Base-by-base conservation (phyloP, 805 yeast genomes). In the Sporopachydermia lactativora region DNA sequence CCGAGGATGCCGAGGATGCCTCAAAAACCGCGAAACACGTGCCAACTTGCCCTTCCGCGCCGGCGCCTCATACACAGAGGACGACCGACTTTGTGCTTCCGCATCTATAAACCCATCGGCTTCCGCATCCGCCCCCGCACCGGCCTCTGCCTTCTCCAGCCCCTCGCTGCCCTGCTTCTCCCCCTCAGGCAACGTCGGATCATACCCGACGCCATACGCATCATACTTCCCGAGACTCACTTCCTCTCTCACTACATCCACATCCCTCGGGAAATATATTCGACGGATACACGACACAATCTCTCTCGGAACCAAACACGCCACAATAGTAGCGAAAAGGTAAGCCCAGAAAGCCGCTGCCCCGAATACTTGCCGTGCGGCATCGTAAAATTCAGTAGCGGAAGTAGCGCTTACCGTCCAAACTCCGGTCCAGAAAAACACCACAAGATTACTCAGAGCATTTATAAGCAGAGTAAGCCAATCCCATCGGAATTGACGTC, bases 401-500 rank as follows among this genome's bases (percentile, higher is more conserved):
- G 62, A 57, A 2, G 59, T 45, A 8, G 31, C 13, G 18, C 69
- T 56, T 3, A 74, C 58, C 19, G 85, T 71, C 79, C 88, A 82
- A 16, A 76, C 71, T n/a, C 89, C 88, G 3, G 83, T 73, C 94
- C 94, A 82, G 53, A 75, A 71, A 49, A 69, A 79, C 14, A 81
- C 65, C 36, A 81, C 48, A 45, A 77, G 53, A 41, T 67, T 65
- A 11, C 85, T 76, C 37, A 83, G 52, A 1, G 68, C 59, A 42
- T 64, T 60, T 45, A 79, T 67, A 17, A 75, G 52, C 18, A 69
- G 40, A 15, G 81, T 65, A 17, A 82, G 52, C 77, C 81, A 75
- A 58, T 82, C 94, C 94, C 94, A 83, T 47, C 86, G 61, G 45
- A 66, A 68, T 59, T 80, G 88, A 51, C 75, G 79, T 44, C 77